These are phyloP conservation scores for Auricularia cornea DNA, from an alignment of 768 basidiomycete species.

Conservation along the genomic window DNA sequence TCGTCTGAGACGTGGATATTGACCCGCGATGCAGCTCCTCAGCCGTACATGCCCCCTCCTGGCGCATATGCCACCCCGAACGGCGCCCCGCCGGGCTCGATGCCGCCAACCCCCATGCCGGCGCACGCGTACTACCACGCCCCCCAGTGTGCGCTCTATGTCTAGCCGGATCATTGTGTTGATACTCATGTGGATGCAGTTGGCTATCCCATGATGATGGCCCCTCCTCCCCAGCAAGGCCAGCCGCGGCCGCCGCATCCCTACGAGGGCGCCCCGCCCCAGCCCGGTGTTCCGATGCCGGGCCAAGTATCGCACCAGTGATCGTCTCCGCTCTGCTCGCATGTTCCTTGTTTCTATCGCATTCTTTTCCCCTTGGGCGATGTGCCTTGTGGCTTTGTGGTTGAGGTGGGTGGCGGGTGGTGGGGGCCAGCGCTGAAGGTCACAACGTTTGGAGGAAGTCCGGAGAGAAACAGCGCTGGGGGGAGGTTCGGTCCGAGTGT, in stretches of 20 bases:
- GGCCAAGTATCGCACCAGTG: constrained; percentile 2
- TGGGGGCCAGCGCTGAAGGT: neutral
- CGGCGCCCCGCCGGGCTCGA: constrained; percentile 73
- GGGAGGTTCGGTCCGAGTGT: no score
- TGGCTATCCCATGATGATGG: constrained; percentile 91
- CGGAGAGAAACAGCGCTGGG: neutral
- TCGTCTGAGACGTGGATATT: no score
- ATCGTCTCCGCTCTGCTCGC: neutral
- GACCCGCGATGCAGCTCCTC: constrained; percentile 48
- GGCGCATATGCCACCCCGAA: constrained; percentile 74
- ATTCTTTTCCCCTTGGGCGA: constrained; percentile 1
- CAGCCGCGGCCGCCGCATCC: constrained; percentile 58
- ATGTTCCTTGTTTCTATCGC: constrained; percentile 1
- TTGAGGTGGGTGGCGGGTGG: neutral
- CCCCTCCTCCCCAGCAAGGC: constrained; percentile 48
- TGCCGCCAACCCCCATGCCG: constrained; percentile 88
- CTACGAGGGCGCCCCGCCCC: constrained; percentile 63
- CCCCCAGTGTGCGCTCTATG: constrained; percentile 59
- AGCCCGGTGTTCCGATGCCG: constrained; percentile 25
- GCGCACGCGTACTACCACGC: constrained; percentile 76
- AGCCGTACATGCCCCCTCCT: constrained; percentile 77
- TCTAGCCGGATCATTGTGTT: constrained; percentile 13
- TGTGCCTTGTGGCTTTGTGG: neutral
- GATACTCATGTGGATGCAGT: constrained; percentile 40
- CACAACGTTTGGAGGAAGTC: constrained; percentile 1